Evolutionary conservation across 148 eudicot species (phyloP).

Genomic region (Polygonum maritimum): DNA sequence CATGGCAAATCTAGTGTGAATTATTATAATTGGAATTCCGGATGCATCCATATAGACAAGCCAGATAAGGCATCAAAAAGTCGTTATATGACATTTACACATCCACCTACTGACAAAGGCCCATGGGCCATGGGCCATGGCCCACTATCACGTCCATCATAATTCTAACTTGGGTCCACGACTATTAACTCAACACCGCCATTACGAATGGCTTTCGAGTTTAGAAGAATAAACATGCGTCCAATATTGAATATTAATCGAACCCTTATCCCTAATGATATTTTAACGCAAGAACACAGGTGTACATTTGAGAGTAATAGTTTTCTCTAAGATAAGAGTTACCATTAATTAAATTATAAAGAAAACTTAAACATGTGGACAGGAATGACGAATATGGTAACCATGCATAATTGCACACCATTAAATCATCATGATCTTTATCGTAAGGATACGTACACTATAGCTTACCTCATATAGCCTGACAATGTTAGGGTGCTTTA

Average conservation of each 20-base stretch:
- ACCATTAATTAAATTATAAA: too few species aligned
- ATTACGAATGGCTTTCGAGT: not conserved
- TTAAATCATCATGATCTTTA: too few species aligned
- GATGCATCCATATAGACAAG: not conserved
- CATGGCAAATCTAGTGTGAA: too few species aligned
- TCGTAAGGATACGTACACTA: not conserved
- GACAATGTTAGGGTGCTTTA: constrained; percentile 86
- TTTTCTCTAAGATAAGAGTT: too few species aligned
- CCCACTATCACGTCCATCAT: not conserved
- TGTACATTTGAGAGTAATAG: not conserved
- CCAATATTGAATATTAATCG: too few species aligned
- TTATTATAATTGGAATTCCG: not conserved
- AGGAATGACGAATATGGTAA: not conserved
- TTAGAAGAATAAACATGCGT: too few species aligned
- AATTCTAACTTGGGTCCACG: not conserved
- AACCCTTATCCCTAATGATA: not conserved
- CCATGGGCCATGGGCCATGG: not conserved
- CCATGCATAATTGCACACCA: too few species aligned
- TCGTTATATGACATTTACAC: not conserved
- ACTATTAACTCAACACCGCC: not conserved
- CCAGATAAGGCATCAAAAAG: not conserved
- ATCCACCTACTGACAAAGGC: not conserved
- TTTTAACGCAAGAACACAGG: not conserved
- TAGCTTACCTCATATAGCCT: constrained; percentile 67
- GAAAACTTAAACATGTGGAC: not conserved